A percentile compares a stretch with the other conserved stretches of the same genome.
These are phyloP conservation scores for Cryptosporidium sp. DNA, from an alignment of 169 alveolate species.

Conservation along the genomic window DNA sequence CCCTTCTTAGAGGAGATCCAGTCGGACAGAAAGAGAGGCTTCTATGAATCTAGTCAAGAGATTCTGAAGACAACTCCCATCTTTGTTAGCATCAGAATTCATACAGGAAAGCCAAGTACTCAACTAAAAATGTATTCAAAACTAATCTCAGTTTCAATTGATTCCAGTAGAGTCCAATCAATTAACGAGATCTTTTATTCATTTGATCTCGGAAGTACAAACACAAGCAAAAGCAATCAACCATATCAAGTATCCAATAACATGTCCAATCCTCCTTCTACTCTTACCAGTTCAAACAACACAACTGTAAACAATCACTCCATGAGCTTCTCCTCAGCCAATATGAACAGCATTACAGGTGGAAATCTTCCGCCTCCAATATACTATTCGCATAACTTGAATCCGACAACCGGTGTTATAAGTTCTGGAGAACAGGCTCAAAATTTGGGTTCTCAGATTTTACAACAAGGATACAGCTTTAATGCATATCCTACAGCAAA, in stretches of 20 bases:
- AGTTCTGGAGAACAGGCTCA: background rate
- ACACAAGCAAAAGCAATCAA: background rate
- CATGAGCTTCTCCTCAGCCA: background rate
- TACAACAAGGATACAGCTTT: background rate
- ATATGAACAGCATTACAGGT: background rate
- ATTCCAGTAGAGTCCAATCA: constrained; percentile 37
- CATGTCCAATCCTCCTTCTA: background rate
- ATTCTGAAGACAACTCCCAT: constrained; percentile 51
- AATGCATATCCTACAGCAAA: background rate
- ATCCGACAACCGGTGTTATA: background rate
- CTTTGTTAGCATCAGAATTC: constrained; percentile 8
- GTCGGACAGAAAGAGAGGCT: background rate
- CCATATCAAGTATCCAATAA: background rate
- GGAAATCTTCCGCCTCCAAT: constrained; percentile 38
- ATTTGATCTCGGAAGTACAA: constrained; percentile 5
- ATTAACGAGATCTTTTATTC: constrained; percentile 42
- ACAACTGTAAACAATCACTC: background rate
- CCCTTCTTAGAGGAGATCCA: background rate
- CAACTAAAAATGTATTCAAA: constrained; percentile 18
- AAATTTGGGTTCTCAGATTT: background rate
- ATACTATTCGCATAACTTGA: constrained; percentile 7
- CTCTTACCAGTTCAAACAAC: constrained; percentile 7
- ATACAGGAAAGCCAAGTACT: background rate
- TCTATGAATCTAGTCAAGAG: background rate
- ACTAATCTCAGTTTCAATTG: constrained; percentile 15